Conservation (phyloP, 2,329 filamentous ascomycete genomes). For the Neofusicoccum sp. region DNA sequence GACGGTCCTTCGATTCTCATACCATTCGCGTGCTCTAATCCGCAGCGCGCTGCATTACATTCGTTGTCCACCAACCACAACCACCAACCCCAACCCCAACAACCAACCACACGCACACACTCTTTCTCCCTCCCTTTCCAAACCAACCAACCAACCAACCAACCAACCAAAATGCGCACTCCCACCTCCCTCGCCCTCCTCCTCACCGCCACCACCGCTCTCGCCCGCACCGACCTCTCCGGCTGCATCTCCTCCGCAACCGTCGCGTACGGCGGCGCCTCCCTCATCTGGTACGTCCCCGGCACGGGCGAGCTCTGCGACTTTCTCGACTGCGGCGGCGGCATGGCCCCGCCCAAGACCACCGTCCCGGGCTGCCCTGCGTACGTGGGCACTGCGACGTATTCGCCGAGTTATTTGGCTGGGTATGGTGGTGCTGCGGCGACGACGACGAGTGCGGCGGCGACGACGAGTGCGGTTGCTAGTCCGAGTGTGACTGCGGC, state of each 20-base stretch:
- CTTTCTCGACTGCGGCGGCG: constrained; percentile 66
- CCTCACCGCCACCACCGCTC: constrained; percentile 30
- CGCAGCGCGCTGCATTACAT: constrained; percentile 3
- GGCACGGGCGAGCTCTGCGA: constrained; percentile 64
- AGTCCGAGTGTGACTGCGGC: constrained; percentile 17
- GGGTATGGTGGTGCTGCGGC: constrained; percentile 26
- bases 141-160: not conserved
- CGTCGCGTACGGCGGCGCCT: constrained; percentile 43
- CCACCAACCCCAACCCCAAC: not conserved
- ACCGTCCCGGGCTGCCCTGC: constrained; percentile 59
- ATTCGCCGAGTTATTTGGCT: constrained; percentile 52
- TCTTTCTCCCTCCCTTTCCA: not conserved
- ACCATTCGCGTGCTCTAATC: not conserved
- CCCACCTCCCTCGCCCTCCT: constrained; percentile 29
- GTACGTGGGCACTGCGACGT: constrained; percentile 57
- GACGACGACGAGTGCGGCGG: constrained; percentile 6
- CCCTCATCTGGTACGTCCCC: constrained; percentile 60
- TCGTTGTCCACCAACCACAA: not conserved
- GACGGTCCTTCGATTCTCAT: not conserved
- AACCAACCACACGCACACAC: not conserved
- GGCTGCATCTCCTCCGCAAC: constrained; percentile 45
- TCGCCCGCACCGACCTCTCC: constrained; percentile 38
- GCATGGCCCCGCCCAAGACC: constrained; percentile 62
- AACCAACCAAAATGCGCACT: constrained; percentile 21
- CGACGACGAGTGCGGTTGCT: constrained; percentile 7